These are phyloP conservation scores for Bassia scoparia DNA, from an alignment of 148 eudicot species.

Conservation along the genomic window DNA sequence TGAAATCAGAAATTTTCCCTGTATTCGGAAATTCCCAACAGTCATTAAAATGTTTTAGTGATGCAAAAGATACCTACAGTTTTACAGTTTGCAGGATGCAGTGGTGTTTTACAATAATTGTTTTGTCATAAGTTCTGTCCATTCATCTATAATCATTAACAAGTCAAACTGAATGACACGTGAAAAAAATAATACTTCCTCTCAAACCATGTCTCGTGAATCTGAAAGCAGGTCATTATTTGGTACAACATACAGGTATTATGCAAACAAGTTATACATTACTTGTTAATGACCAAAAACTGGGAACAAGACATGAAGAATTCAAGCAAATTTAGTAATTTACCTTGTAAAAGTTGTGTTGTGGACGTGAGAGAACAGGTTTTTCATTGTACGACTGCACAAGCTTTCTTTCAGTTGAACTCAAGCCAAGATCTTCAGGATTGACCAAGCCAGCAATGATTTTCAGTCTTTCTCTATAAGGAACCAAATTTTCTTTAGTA, in stretches of 20 bases:
- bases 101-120: not conserved
- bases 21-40: not conserved
- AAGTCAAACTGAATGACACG: not conserved
- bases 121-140: not conserved
- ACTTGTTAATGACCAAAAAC: not conserved
- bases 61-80: no score
- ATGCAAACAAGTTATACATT: not conserved
- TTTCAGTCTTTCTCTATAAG: constrained; percentile 78
- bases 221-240: not conserved
- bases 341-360: constrained; percentile 79
- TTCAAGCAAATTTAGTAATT: constrained; percentile 29
- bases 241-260: not conserved
- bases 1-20: not conserved
- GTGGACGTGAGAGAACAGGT: constrained; percentile 98
- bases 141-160: not conserved
- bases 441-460: constrained; percentile 77
- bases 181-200: not conserved
- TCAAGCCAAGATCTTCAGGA: constrained; percentile 65
- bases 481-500: constrained; percentile 48
- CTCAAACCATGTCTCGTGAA: not conserved
- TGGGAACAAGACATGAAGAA: not conserved
- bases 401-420: constrained; percentile 71
- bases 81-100: not conserved
- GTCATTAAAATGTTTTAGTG: not conserved
- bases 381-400: constrained; percentile 77